These are phyloP conservation scores for Alloteropsis semialata DNA, from an alignment of 176 grass and related monocot genomes.

Conservation along the genomic window DNA sequence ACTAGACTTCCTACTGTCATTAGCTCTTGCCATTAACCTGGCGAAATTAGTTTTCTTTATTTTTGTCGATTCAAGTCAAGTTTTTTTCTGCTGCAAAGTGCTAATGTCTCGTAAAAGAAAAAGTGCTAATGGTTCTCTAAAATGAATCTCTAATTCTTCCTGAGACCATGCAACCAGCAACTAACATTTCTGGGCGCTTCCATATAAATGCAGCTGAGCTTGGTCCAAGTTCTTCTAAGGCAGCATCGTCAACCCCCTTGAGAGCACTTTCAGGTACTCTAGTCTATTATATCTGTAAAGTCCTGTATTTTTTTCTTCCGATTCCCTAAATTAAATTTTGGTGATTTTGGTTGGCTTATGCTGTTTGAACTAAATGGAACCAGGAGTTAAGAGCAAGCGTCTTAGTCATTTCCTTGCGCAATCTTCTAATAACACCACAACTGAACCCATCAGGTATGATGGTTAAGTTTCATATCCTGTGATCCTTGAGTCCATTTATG, in stretches of 20 bases:
- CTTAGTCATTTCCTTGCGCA: conserved; percentile 53
- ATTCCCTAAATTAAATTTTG: background rate
- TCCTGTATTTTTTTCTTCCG: background rate
- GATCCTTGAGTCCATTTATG: background rate
- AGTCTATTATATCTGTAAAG: background rate
- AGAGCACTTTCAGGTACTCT: conserved; percentile 56
- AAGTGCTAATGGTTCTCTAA: conserved; percentile 1
- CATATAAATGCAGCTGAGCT: conserved; percentile 26
- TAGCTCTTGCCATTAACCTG: background rate
- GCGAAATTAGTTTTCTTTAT: background rate
- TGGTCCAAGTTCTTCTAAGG: conserved; percentile 47
- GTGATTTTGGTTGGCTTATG: background rate
- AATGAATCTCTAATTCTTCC: background rate
- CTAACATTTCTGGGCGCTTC: conserved; percentile 14
- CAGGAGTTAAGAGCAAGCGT: conserved; percentile 49
- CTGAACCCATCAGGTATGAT: conserved; percentile 63
- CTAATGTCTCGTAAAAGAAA: background rate
- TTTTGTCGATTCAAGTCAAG: background rate
- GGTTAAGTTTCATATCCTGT: background rate
- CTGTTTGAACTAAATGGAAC: conserved; percentile 36
- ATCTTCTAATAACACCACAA: conserved; percentile 45
- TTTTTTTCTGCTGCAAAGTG: background rate
- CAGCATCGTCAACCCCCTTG: conserved; percentile 47
- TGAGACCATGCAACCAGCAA: background rate
- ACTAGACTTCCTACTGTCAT: background rate